Percentiles rank a stretch among this genome's conserved stretches.
Evolutionary conservation across 2,329 filamentous ascomycete species (phyloP).

Genomic region (Coniochaeta sp.): DNA sequence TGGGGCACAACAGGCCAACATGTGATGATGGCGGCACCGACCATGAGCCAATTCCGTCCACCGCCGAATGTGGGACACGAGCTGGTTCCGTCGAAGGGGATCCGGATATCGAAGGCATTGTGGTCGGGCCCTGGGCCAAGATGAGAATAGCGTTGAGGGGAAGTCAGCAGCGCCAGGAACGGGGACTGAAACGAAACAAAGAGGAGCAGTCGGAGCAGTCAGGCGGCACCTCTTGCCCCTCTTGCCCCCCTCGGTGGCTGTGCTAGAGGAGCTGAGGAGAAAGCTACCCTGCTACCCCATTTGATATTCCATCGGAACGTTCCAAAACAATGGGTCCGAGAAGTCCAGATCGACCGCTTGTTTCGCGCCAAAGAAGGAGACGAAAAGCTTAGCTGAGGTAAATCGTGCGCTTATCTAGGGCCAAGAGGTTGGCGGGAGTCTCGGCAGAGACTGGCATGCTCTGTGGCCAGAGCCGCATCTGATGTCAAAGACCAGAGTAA

Average conservation of each 20-base stretch:
- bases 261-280: background rate
- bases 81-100: background rate
- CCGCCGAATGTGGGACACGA: background rate
- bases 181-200: background rate
- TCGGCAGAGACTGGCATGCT: background rate
- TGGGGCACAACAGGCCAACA: too few relatives aligned
- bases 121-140: background rate
- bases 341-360: background rate
- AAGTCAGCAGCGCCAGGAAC: background rate
- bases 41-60: background rate
- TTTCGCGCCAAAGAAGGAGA: background rate
- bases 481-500: background rate
- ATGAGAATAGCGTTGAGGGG: background rate
- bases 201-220: background rate
- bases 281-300: background rate
- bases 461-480: background rate
- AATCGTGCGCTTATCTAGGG: background rate
- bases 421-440: background rate
- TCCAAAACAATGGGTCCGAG: background rate
- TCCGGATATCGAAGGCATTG: background rate
- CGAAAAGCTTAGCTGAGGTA: background rate
- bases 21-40: background rate
- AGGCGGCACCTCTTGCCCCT: background rate
- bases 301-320: background rate
- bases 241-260: background rate